These are phyloP conservation scores for Plenodomus lindquistii DNA, from an alignment of 2,329 filamentous ascomycete genomes.

Conservation along the genomic window DNA sequence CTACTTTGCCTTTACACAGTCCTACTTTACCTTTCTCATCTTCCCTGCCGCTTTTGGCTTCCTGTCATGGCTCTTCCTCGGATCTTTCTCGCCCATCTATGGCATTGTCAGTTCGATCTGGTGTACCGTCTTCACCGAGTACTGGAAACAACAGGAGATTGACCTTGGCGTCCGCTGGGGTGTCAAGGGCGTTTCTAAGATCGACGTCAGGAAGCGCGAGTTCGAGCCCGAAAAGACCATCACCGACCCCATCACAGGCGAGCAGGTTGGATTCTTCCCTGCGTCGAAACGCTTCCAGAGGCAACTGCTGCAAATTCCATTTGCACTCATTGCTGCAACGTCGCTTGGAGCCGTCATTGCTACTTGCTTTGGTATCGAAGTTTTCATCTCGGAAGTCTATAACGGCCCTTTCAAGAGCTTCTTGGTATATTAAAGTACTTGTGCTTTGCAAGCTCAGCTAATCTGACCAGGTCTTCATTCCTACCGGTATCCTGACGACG, in stretches of 20 bases:
- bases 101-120: conserved; percentile 80
- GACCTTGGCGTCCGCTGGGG: conserved; percentile 89
- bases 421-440: conserved; percentile 60
- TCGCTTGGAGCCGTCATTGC: conserved; percentile 82
- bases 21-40: conserved; percentile 84
- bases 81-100: conserved; percentile 81
- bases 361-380: conserved; percentile 86
- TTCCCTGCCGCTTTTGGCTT: conserved; percentile 80
- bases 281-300: conserved; percentile 73
- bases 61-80: conserved; percentile 78
- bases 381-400: conserved; percentile 95
- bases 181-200: conserved; percentile 78
- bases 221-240: conserved; percentile 79
- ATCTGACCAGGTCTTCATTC: conserved; percentile 71
- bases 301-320: conserved; percentile 82
- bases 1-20: conserved; percentile 93
- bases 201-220: conserved; percentile 75
- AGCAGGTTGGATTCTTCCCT: conserved; percentile 75
- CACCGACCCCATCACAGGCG: conserved; percentile 80
- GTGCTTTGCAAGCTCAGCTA: not conserved
- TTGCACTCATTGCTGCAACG: conserved; percentile 72
- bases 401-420: conserved; percentile 84
- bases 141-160: conserved; percentile 91
- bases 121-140: conserved; percentile 87
- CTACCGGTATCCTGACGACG: conserved; percentile 83